phyloP scores from a whole-genome alignment of 176 grass and related monocot genomes.

The Aegilops sharonensis region DNA sequence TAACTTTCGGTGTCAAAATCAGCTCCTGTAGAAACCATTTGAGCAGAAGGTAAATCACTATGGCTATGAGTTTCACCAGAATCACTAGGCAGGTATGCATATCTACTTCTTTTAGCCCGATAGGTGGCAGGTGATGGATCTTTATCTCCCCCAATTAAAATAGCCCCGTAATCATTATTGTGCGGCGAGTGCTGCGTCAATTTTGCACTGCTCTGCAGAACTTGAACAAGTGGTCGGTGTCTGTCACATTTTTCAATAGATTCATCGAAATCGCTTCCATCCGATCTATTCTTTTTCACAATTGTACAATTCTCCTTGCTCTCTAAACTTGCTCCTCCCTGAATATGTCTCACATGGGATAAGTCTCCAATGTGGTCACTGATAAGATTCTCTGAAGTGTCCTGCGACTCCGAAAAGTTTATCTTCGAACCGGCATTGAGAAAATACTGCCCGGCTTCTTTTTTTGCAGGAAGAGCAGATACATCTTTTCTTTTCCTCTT shows the following conservation, averaged over 20 bases:
- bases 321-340: slow-evolving; percentile 28
- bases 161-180: slow-evolving; percentile 45
- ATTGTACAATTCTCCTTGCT: slow-evolving; percentile 33
- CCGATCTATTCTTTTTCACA: slow-evolving; percentile 53
- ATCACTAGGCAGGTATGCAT: slow-evolving; percentile 63
- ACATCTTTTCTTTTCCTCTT: slow-evolving; percentile 55
- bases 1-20: slow-evolving; percentile 67
- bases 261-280: slow-evolving; percentile 59
- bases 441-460: slow-evolving; percentile 42
- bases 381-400: slow-evolving; percentile 30
- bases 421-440: slow-evolving; percentile 52
- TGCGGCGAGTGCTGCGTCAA: slow-evolving; percentile 36
- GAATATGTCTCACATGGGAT: slow-evolving; percentile 37
- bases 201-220: slow-evolving; percentile 64
- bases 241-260: slow-evolving; percentile 69
- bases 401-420: slow-evolving; percentile 36
- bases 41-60: slow-evolving; percentile 48
- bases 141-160: slow-evolving; percentile 44
- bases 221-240: slow-evolving; percentile 49
- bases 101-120: slow-evolving; percentile 53
- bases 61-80: slow-evolving; percentile 66
- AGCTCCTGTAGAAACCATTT: slow-evolving; percentile 41
- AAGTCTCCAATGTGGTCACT: slow-evolving; percentile 42
- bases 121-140: slow-evolving; percentile 39
- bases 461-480: slow-evolving; percentile 38